Conservation (phyloP, 371 early-diverging fungal species). For the Circinella umbellata region DNA sequence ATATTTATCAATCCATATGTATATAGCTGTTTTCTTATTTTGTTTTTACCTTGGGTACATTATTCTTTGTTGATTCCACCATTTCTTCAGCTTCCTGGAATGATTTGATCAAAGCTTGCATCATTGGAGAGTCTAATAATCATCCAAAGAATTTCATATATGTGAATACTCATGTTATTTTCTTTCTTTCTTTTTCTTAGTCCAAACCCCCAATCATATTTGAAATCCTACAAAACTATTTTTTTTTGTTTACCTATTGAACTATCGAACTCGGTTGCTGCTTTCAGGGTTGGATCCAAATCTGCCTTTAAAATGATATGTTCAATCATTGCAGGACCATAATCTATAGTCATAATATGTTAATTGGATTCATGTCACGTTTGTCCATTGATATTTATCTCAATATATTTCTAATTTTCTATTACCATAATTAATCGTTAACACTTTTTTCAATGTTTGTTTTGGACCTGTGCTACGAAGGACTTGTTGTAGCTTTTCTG, state of each 20-base stretch:
- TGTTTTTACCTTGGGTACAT: conserved; percentile 33
- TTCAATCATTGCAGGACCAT: conserved; percentile 90
- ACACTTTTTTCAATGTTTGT: conserved; percentile 78
- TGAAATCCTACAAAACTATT: background rate
- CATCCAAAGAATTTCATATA: too few species aligned
- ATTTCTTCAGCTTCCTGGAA: conserved; percentile 62
- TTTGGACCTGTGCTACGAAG: conserved; percentile 69
- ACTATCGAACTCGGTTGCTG: conserved; percentile 58
- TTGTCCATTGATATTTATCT: too few species aligned
- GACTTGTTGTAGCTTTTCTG: conserved; percentile 55
- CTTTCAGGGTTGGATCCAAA: conserved; percentile 69
- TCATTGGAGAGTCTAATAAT: conserved; percentile 32
- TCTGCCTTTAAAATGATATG: conserved; percentile 78
- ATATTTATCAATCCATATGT: too few species aligned
- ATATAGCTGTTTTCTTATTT: background rate
- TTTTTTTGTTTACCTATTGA: conserved; percentile 42
- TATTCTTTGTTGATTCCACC: conserved; percentile 53
- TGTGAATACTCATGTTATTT: background rate
- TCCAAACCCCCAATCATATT: background rate
- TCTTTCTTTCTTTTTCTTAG: background rate
- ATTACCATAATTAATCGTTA: conserved; percentile 73
- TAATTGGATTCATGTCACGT: background rate
- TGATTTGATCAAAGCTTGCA: conserved; percentile 39
- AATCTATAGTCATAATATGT: conserved; percentile 44
- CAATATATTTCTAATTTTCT: background rate